Evolutionary conservation across 2,329 filamentous ascomycete species (phyloP), one percentile per base, ranked within the genome.

Genomic region (Sarocladiaceae sp.): DNA sequence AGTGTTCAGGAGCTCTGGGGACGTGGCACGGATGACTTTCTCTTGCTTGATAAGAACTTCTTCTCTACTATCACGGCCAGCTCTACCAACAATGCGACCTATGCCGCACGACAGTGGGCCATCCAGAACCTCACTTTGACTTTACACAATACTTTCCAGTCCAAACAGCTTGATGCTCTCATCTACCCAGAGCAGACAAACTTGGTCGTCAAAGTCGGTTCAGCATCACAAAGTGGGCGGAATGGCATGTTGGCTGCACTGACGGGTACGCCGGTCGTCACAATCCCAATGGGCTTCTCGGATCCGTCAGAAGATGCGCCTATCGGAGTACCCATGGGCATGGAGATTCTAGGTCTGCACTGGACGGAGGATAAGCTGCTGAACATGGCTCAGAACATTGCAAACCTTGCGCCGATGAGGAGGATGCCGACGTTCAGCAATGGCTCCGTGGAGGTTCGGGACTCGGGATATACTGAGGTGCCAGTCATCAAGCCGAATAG

Each of bases 11-110:
- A 18, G 71, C n/a, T n/a, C n/a, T n/a, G n/a, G n/a, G n/a, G n/a
- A n/a, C n/a, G n/a, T n/a, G n/a, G n/a, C n/a, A n/a, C n/a, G n/a
- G n/a, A n/a, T n/a, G n/a, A n/a, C n/a, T n/a, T n/a, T n/a, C n/a
- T n/a, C n/a, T n/a, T n/a, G n/a, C n/a, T n/a, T n/a, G n/a, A n/a
- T n/a, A n/a, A 71, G 6, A 66, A 78, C 2, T 87, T 82, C 60
- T 65, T 86, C 76, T 87, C 4, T 80, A 82, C 0, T 65, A 70
- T 2, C 79, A 86, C 56, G 80, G 83, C 62, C 66, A 70, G 29
- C 80, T 82, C 79, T 0, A 80, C 78, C 1, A 60, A 61, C 17
- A 56, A 63, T 50, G 23, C n/a, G 15, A 28, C 29, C 20, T 53
- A 53, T 28, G 28, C 18, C 18, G 22, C 36, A 20, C 31, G 37